Percentiles rank a stretch among this genome's conserved stretches.
Evolutionary conservation across 2,329 filamentous ascomycete genomes (phyloP).

Genomic region (Sporothrix luriei): DNA sequence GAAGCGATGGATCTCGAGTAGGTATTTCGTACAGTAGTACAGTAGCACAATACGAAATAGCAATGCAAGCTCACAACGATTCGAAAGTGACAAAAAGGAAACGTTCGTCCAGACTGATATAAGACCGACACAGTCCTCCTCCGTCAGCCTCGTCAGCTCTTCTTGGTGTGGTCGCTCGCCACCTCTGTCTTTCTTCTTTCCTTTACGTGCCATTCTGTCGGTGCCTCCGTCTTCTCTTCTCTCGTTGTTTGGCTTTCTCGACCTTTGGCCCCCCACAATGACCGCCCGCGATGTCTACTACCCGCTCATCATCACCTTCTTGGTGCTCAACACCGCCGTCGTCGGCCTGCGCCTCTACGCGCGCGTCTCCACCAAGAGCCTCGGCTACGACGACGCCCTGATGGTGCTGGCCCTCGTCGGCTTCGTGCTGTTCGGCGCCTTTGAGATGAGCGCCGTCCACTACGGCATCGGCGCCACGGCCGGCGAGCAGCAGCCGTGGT

Average conservation of each 20-base stretch:
- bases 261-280: constrained; percentile 7
- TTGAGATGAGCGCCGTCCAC: constrained; percentile 27
- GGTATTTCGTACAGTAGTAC: too few relatives aligned
- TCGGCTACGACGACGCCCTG: constrained; percentile 28
- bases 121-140: background rate
- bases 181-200: constrained; percentile 4
- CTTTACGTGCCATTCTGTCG: background rate
- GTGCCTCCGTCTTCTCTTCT: background rate
- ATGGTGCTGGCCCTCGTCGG: constrained; percentile 28
- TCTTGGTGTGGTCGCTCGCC: background rate
- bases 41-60: background rate
- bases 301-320: constrained; percentile 30
- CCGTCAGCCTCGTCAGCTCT: background rate
- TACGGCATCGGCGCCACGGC: constrained; percentile 26
- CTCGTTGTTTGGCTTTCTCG: background rate
- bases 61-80: background rate
- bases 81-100: background rate
- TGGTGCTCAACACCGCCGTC: constrained; percentile 27
- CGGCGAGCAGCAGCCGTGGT: constrained; percentile 3
- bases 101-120: background rate
- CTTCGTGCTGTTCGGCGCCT: constrained; percentile 26
- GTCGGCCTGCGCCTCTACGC: constrained; percentile 26
- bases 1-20: background rate
- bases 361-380: constrained; percentile 9
- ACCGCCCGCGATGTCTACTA: constrained; percentile 27